Evolutionary conservation across 345 rosid genomes (phyloP), one percentile per base, ranked within the genome.

Genomic region (Noccaea caerulescens): DNA sequence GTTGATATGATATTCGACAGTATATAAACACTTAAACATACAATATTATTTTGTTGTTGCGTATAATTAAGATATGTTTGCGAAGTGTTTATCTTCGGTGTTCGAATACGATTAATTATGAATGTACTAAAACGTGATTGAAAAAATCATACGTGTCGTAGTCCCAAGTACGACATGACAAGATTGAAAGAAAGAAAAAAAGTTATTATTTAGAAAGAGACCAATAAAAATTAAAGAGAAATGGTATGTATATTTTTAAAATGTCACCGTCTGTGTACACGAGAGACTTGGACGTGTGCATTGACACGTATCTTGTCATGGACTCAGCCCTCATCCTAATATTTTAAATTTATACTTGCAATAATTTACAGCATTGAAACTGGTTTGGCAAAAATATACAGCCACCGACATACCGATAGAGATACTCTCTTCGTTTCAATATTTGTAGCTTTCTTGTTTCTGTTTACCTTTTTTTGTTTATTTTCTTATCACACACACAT

Each of bases 231-330:
- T 18, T 32, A 3, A 72, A 27, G 30, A 27, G 30, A 27, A 20
- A 52, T 33, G 49, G 46, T 16, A 34, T 10, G 14, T 54, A 39
- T 63, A 45, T 66, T 20, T 20, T 36, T 3, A 7, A 68, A 69
- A 62, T 56, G 75, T 69, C 75, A 45, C 75, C 39, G 75, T 69
- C 73, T 52, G 3, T 63, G 76, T 64, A 76, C 76, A 70, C 66
- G 65, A 47, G 71, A 63, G 57, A 63, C 71, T 63, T 70, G 76
- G 76, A 63, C 76, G 79, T 70, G 79, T 70, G 76, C 76, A 63
- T 63, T 70, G 76, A 50, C 75, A 70, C 72, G 43, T 63, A 63
- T 41, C 47, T 64, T 76, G 71, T 76, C 79, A 8, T 76, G 4
- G 66, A 49, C 75, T 69, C 46, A 4, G n/a, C 41, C 39, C 66